Base-by-base conservation (phyloP, 495 filamentous ascomycete genomes). In the Bacidia gigantensis region DNA sequence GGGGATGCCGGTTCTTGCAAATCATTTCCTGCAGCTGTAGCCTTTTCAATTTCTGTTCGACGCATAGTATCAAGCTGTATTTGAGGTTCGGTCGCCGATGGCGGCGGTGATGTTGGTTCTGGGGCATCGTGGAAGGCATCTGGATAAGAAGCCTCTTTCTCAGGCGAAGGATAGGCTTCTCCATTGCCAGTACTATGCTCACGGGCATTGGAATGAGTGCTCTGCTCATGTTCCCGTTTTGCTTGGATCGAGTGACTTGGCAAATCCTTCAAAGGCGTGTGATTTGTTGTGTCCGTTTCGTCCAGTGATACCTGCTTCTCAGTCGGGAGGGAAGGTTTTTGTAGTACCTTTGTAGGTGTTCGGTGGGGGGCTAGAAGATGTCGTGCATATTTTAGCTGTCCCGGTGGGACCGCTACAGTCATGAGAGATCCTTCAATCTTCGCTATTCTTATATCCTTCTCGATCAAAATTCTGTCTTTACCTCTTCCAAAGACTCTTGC, bases 371-470 rank as follows among this genome's bases (percentile, higher is more conserved):
- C 50, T 26, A 57, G 49, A 23, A 69, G 63, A 38, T 24, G 51
- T 18, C 54, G 45, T 39, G 56, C 48, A 47, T 73, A 72, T 14
- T 67, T 65, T 12, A 65, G 65, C 51, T 70, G 64, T 10, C 70
- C 71, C 26, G 68, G 58, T 14, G 75, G 74, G n/a, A 75, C 56
- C 2, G 63, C 61, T 49, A 77, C 69, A 2, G 64, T 69, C 32
- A 78, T 48, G 1, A 52, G 59, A 0, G 56, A 46, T 20, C 59
- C 62, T 12, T 67, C 56, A 26, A 72, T 64, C 18, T 62, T 64
- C 23, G 65, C 52, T 21, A 77, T 75, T 73, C 61, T 63, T 67
- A 11, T 59, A 66, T 78, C 74, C 56, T 78, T 78, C 26, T 76
- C 72, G 23, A 78, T 56, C 11, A 67, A 22, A n/a, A 69, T 46